Percentiles rank a stretch among this genome's conserved stretches.
phyloP scores from a whole-genome alignment of 2,329 filamentous ascomycete genomes.

The Bertia moriformis region DNA sequence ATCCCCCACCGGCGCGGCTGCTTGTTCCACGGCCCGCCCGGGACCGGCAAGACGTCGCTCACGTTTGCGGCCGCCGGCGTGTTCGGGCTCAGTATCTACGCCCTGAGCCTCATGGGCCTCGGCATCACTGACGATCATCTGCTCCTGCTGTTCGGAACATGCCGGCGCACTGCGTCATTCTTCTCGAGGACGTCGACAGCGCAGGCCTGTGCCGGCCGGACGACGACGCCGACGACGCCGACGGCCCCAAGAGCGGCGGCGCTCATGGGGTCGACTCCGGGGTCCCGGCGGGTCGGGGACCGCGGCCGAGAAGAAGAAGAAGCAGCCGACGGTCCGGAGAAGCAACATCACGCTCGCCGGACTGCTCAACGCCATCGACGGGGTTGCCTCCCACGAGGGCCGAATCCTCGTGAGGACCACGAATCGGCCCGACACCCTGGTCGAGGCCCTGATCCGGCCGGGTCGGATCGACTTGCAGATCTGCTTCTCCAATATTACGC shows the following conservation, averaged over 20 bases:
- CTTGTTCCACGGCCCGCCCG: slow-evolving; percentile 40
- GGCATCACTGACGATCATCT: not conserved
- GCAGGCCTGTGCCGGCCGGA: too few relatives aligned
- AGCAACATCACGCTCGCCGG: slow-evolving; percentile 53
- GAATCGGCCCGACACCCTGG: slow-evolving; percentile 50
- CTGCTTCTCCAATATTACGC: slow-evolving; percentile 32
- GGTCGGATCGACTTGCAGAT: slow-evolving; percentile 54
- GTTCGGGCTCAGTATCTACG: slow-evolving; percentile 24
- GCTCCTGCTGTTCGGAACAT: slow-evolving; percentile 24
- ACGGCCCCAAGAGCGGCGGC: not conserved
- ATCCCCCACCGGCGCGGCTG: slow-evolving; percentile 46
- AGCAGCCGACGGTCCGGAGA: too few relatives aligned
- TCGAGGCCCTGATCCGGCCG: slow-evolving; percentile 48
- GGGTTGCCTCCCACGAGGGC: slow-evolving; percentile 55
- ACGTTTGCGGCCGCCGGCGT: slow-evolving; percentile 25
- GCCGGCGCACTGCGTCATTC: slow-evolving; percentile 26
- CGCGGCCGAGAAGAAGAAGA: too few relatives aligned
- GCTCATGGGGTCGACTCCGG: not conserved
- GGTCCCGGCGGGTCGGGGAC: too few relatives aligned
- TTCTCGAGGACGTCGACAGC: slow-evolving; percentile 30
- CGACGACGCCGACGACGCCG: not conserved
- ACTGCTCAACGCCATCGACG: slow-evolving; percentile 56
- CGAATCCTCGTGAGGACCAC: slow-evolving; percentile 63
- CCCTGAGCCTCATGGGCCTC: slow-evolving; percentile 10
- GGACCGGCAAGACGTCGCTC: slow-evolving; percentile 33